Conservation (phyloP, 495 filamentous ascomycete genomes). For the Aspergillus coremiiformis region DNA sequence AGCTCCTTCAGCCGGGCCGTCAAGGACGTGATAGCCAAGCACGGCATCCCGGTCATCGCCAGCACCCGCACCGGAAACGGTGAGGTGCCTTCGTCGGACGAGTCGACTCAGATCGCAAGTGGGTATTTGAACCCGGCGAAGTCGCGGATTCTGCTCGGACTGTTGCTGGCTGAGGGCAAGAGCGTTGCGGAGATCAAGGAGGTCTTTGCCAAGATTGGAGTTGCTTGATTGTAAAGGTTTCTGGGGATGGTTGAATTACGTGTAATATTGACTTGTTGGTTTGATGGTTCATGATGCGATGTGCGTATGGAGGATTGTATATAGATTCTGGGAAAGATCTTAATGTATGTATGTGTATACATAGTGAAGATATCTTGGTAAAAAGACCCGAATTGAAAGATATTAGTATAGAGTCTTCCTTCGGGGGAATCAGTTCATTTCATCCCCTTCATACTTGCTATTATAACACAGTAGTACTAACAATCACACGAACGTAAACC, state of each 20-base stretch:
- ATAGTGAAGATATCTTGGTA: too few relatives aligned
- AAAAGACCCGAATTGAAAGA: too few relatives aligned
- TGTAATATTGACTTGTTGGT: not conserved
- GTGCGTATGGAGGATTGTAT: too few relatives aligned
- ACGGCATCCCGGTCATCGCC: slow-evolving; percentile 19
- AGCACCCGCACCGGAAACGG: slow-evolving; percentile 26
- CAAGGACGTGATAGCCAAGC: slow-evolving; percentile 10
- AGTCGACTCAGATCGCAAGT: slow-evolving; percentile 21
- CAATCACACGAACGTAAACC: not conserved
- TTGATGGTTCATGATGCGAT: not conserved
- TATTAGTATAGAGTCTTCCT: too few relatives aligned
- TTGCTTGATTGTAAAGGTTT: slow-evolving; percentile 5
- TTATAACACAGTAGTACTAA: not conserved
- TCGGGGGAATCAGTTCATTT: not conserved
- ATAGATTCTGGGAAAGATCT: too few relatives aligned
- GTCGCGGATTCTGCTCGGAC: slow-evolving; percentile 21
- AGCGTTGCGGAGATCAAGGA: slow-evolving; percentile 17
- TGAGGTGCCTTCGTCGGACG: slow-evolving; percentile 27
- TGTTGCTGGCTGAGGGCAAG: slow-evolving; percentile 23
- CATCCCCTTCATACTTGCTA: not conserved
- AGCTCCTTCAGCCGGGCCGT: slow-evolving; percentile 15
- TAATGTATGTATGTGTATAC: too few relatives aligned
- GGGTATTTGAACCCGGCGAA: slow-evolving; percentile 27
- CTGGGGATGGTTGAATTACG: not conserved
- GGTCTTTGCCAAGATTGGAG: slow-evolving; percentile 11